A percentile compares a stretch with the other conserved stretches of the same genome.
Evolutionary conservation across 2,329 filamentous ascomycete genomes (phyloP).

Genomic region (Nothophoma quercina): DNA sequence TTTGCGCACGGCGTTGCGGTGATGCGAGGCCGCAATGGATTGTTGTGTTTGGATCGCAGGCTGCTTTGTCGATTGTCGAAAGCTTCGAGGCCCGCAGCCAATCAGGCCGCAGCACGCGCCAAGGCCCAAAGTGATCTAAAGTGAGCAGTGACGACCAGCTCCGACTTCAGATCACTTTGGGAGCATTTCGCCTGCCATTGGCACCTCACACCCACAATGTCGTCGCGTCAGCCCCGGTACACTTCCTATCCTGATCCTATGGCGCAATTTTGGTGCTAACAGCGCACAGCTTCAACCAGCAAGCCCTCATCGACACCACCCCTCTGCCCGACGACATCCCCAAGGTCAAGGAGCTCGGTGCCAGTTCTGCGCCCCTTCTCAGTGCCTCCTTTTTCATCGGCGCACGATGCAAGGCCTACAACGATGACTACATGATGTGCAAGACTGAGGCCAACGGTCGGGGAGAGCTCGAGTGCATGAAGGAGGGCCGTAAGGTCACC

Average conservation of each 20-base stretch:
- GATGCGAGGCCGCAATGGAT: conserved; percentile 18
- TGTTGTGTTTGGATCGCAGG: conserved; percentile 12
- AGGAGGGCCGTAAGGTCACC: conserved; percentile 95
- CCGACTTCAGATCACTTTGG: conserved; percentile 31
- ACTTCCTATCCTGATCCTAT: conserved; percentile 24
- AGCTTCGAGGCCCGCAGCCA: conserved; percentile 21
- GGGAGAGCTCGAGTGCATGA: conserved; percentile 93
- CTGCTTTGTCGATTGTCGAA: conserved; percentile 27
- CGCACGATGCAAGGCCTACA: conserved; percentile 90
- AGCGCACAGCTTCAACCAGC: conserved; percentile 83
- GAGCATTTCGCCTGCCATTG: conserved; percentile 48
- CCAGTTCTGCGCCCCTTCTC: conserved; percentile 88
- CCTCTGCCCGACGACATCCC: conserved; percentile 92
- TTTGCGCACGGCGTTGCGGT: conserved; percentile 15
- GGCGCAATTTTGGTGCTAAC: conserved; percentile 28
- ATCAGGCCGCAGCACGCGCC: conserved; percentile 15
- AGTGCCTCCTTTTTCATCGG: conserved; percentile 97
- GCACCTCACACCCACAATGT: conserved; percentile 60
- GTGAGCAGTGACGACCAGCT: conserved; percentile 31
- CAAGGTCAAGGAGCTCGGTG: conserved; percentile 90
- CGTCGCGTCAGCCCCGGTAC: conserved; percentile 67
- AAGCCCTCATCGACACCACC: conserved; percentile 92
- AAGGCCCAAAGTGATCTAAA: conserved; percentile 25
- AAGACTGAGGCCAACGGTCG: conserved; percentile 91
- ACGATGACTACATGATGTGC: conserved; percentile 99